Conservation (phyloP, 2,329 filamentous ascomycete species). For the Colletotrichum coccodes region DNA sequence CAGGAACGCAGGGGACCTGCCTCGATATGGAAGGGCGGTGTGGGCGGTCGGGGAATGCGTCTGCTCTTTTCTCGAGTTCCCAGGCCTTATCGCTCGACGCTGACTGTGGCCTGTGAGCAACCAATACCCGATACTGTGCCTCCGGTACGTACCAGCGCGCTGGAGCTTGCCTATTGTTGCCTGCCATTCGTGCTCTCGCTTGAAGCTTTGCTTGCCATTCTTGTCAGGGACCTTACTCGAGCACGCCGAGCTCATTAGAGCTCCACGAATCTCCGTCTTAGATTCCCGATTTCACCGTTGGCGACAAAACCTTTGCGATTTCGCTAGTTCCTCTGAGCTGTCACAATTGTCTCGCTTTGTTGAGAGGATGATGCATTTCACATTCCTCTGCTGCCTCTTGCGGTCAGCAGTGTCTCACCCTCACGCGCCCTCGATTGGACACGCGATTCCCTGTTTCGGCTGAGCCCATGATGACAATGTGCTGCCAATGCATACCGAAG, state of each 20-base stretch:
- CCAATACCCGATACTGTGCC: background rate
- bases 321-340: background rate
- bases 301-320: background rate
- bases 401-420: slow-evolving; percentile 19
- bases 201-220: background rate
- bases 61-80: background rate
- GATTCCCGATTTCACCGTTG: background rate
- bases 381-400: background rate
- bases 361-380: slow-evolving; percentile 1
- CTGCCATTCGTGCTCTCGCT: background rate
- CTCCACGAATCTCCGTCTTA: background rate
- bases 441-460: background rate
- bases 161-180: background rate
- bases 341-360: background rate
- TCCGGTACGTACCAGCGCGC: background rate
- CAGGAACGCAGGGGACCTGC: slow-evolving; percentile 31
- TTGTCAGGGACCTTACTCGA: background rate
- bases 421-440: slow-evolving; percentile 21
- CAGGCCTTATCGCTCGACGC: background rate
- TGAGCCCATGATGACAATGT: background rate
- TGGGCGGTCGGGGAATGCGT: background rate
- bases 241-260: background rate
- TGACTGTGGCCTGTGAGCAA: background rate
- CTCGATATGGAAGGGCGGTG: slow-evolving; percentile 33
- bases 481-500: background rate